phyloP scores from a whole-genome alignment of 805 yeast genomes.

The Yamadazyma olivae region DNA sequence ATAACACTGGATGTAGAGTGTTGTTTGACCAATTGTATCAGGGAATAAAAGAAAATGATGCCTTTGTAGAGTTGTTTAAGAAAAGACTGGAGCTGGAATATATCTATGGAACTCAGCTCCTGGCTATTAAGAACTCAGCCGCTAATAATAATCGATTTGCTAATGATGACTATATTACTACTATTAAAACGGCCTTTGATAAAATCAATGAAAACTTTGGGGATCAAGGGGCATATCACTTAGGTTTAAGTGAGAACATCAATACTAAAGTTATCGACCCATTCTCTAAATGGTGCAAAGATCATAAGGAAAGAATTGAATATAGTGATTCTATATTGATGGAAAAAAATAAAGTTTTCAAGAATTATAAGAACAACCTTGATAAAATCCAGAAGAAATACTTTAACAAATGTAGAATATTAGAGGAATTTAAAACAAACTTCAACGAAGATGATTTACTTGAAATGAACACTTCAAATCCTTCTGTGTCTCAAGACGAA shows the following conservation, averaged over 20 bases:
- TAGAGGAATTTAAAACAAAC: conserved; percentile 61
- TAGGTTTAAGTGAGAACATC: conserved; percentile 61
- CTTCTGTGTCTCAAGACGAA: conserved; percentile 12
- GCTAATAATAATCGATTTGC: conserved; percentile 35
- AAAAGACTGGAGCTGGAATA: conserved; percentile 72
- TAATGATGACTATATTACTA: conserved; percentile 58
- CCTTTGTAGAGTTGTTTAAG: conserved; percentile 61
- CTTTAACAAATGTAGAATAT: conserved; percentile 71
- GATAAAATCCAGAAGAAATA: conserved; percentile 64
- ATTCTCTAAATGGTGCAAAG: conserved; percentile 70
- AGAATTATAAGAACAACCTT: conserved; percentile 43
- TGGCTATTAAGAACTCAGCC: conserved; percentile 38
- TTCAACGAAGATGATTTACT: conserved; percentile 42
- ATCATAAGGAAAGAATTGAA: conserved; percentile 65
- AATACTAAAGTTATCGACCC: conserved; percentile 62
- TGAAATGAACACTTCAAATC: conserved; percentile 13
- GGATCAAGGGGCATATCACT: conserved; percentile 56
- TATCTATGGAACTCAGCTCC: conserved; percentile 56
- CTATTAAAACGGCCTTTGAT: conserved; percentile 60
- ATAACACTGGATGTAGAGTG: conserved; percentile 48
- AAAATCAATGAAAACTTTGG: conserved; percentile 54
- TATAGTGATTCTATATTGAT: conserved; percentile 54
- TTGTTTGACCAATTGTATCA: conserved; percentile 52
- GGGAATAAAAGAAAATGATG: conserved; percentile 70
- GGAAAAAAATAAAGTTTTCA: conserved; percentile 51